A percentile compares a stretch with the other conserved stretches of the same genome.
Evolutionary conservation across 2,329 filamentous ascomycete genomes (phyloP).

Genomic region (Calonectria ilicicola): DNA sequence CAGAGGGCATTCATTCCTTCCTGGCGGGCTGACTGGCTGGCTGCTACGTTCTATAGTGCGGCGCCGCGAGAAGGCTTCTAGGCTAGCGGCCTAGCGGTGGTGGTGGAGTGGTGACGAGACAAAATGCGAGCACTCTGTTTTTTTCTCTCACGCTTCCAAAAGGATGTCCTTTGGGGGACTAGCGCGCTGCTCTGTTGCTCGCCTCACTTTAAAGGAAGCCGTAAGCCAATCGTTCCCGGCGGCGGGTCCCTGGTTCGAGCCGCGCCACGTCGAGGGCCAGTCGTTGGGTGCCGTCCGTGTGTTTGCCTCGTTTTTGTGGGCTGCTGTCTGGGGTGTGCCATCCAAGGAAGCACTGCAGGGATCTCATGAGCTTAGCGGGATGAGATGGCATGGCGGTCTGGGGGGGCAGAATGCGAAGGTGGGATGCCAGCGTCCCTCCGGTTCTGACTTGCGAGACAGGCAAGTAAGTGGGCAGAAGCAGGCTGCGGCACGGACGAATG

Average conservation of each 20-base stretch:
- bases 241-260: slow-evolving; percentile 31
- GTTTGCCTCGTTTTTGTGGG: slow-evolving; percentile 44
- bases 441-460: neutral
- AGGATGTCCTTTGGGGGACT: slow-evolving; percentile 2
- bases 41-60: neutral
- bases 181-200: slow-evolving; percentile 28
- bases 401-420: neutral
- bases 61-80: neutral
- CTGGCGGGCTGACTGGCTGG: neutral
- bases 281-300: slow-evolving; percentile 39
- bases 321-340: slow-evolving; percentile 2
- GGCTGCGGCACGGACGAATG: slow-evolving; percentile 23
- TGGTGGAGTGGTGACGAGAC: slow-evolving; percentile 1
- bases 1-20: slow-evolving; percentile 7
- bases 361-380: slow-evolving; percentile 14
- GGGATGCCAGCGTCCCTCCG: slow-evolving; percentile 8
- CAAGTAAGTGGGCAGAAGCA: neutral
- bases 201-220: slow-evolving; percentile 42
- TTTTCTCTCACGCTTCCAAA: neutral
- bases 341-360: slow-evolving; percentile 13
- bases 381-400: slow-evolving; percentile 20
- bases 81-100: neutral
- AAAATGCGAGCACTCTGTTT: slow-evolving; percentile 3
- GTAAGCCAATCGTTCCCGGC: slow-evolving; percentile 38
- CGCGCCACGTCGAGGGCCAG: slow-evolving; percentile 39